Conservation (phyloP, 2,329 filamentous ascomycete species). For the Penicillium sp. region DNA sequence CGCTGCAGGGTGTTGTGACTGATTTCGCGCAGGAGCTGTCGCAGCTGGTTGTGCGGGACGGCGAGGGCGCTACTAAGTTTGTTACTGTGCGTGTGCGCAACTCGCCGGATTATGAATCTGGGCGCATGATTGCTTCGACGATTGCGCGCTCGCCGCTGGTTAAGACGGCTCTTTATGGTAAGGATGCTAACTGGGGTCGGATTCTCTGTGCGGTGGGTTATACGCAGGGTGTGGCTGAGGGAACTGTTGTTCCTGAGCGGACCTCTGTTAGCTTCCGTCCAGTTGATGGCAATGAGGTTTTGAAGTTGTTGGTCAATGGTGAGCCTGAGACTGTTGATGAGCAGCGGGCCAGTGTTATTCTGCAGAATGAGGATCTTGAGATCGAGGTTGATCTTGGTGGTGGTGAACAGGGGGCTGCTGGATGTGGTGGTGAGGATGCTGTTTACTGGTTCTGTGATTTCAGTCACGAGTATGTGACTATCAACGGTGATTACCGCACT, state of each 20-base stretch:
- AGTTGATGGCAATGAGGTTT: constrained; percentile 53
- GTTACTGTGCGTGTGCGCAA: constrained; percentile 85
- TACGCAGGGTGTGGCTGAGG: constrained; percentile 48
- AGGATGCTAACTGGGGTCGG: constrained; percentile 97
- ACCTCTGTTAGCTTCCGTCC: constrained; percentile 63
- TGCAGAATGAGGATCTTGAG: constrained; percentile 62
- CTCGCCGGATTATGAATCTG: constrained; percentile 65
- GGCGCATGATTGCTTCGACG: constrained; percentile 75
- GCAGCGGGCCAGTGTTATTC: constrained; percentile 55
- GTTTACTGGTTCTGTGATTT: constrained; percentile 67
- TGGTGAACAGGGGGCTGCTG: constrained; percentile 41
- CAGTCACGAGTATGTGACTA: constrained; percentile 67
- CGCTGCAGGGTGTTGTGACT: constrained; percentile 68
- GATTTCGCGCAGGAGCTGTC: constrained; percentile 79
- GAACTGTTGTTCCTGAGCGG: constrained; percentile 51
- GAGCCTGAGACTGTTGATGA: constrained; percentile 64
- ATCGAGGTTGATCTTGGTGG: constrained; percentile 60
- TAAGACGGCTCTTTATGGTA: constrained; percentile 95
- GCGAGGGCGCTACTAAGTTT: constrained; percentile 97
- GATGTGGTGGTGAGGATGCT: constrained; percentile 50
- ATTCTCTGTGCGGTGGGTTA: constrained; percentile 95
- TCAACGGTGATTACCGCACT: constrained; percentile 66
- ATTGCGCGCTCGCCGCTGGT: constrained; percentile 91
- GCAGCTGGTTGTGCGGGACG: constrained; percentile 90
- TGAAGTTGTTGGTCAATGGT: constrained; percentile 59